Evolutionary conservation across 2,329 filamentous ascomycete genomes (phyloP), one percentile per base, ranked within the genome.

Genomic region (Colletotrichum echinochloae): DNA sequence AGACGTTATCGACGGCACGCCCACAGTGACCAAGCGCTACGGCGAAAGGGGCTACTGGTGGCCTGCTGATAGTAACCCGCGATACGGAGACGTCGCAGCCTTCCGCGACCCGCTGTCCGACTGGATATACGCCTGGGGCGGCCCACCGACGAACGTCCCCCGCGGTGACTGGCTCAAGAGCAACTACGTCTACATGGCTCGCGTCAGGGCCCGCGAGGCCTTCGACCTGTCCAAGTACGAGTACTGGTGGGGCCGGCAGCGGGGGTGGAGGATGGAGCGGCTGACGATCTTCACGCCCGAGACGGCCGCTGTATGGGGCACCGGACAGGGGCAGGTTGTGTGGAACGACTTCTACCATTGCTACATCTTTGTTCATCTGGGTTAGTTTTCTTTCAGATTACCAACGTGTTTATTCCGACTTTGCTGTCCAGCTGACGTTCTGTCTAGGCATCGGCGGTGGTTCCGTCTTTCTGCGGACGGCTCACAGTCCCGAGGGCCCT

Each of bases 161-260:
- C 3, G 51, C 51, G 76, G 76, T 6, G 44, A 51, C 59, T 78
- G 75, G 39, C 73, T 75, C 0, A 68, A 59, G 0, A 73, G 72
- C 2, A 62, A 69, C 6, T 82, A 82, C 55, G 75, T 80, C 14
- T 83, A 83, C 61, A 76, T 81, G 67, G 76, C 77, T 1, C 77
- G 81, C 5, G 81, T 83, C 2, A 75, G 74, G 26, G 78, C 79
- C 0, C 35, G 62, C 1, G 75, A 81, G 11, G 80, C 80, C 0
- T 83, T 83, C 37, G 77, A 83, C 11, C 67, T 82, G 8, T 59
- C 48, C 16, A 77, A 76, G 57, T 83, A 83, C 48, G 76, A 83
- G 72, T 83, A 83, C 65, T 83, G 79, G 78, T 83, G 81, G 81
- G 81, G 82, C 0, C 74, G 75, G 2, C 70, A 77, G 16, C 73